Evolutionary conservation across 139 green algal genomes (phyloP), one percentile per base, ranked within the genome.

Genomic region (Ulvella scutata): DNA sequence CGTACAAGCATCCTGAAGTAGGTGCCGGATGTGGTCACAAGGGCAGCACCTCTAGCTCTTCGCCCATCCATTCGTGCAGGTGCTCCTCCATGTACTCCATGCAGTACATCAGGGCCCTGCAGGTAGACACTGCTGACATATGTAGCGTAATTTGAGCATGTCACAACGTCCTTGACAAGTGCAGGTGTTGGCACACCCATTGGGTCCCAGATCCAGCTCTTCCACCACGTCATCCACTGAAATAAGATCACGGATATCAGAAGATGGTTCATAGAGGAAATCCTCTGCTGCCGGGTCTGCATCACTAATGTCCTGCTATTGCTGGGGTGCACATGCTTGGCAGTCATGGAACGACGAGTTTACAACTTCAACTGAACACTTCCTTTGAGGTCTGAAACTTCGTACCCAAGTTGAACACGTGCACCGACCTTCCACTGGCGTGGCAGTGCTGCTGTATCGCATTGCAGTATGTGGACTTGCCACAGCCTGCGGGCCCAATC

Each of bases 31-130:
- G 9, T 10, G 59, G 21, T 4, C 13, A 26, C 6, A 34, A 21
- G 26, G 35, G 20, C 20, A 38, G 35, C 62, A 90, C 87, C 79
- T 95, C 82, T 38, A 98, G 87, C 81, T 94, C 86, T 28, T 90
- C 83, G 0, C 83, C 85, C 73, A 99, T 78, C 95, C 95, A 99
- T 38, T 96, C 91, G 7, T 97, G 86, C 33, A 99, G 72, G 76
- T 96, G 93, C 3, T 98, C 93, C 78, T 99, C 94, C 73, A 98
- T 51, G 75, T 96, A 97, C 77, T 99, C 95, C 95, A 99, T 99
- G 88, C 92, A 97, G 77, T 95, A 97, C 59, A 99, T 75, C 79
- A 99, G 84, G n/a, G 85, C 95, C 3, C 94, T 96, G 82, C 38
- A 79, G 0, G 6, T 67, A 33, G 43, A 13, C 26, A 23, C 13